A percentile compares a stretch with the other conserved stretches of the same genome.
phyloP scores from a whole-genome alignment of 1,139 yeast genomes.

The Tardiomyces depauwii region DNA sequence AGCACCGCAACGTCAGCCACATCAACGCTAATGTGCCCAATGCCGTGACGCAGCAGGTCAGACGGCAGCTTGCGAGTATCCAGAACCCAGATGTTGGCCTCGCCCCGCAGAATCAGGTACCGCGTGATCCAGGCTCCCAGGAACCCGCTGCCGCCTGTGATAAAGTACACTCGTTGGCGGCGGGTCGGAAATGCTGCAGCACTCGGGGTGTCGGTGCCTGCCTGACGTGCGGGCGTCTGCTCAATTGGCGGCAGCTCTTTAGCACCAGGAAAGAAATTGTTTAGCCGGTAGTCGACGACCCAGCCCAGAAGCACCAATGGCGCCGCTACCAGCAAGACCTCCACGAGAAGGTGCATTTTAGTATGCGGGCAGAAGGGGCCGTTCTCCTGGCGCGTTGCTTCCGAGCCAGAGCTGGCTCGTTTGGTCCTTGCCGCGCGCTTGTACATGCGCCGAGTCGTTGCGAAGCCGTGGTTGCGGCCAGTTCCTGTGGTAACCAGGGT shows the following conservation, averaged over 20 bases:
- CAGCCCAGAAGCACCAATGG: background rate
- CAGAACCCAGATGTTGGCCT: slow-evolving; percentile 11
- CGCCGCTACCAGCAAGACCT: background rate
- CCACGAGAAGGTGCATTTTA: background rate
- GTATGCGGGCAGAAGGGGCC: too few species aligned
- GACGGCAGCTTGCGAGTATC: slow-evolving; percentile 15
- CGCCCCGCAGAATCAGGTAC: slow-evolving; percentile 19
- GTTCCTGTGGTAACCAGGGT: too few species aligned
- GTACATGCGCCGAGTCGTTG: too few species aligned
- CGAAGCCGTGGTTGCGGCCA: too few species aligned
- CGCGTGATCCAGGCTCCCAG: slow-evolving; percentile 25
- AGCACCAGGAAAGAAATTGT: background rate
- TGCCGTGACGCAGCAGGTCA: slow-evolving; percentile 19
- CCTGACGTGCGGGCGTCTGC: background rate
- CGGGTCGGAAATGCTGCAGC: background rate
- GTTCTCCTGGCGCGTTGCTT: too few species aligned
- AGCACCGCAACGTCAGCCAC: slow-evolving; percentile 9
- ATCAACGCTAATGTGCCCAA: slow-evolving; percentile 9
- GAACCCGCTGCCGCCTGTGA: slow-evolving; percentile 25
- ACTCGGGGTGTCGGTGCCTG: background rate
- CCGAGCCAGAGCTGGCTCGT: too few species aligned
- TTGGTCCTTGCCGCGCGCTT: too few species aligned
- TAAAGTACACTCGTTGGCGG: slow-evolving; percentile 12
- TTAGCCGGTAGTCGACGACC: background rate
- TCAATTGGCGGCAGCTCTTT: background rate